phyloP scores from a whole-genome alignment of 2,329 filamentous ascomycete species.

The Rasamsonia emersonii region DNA sequence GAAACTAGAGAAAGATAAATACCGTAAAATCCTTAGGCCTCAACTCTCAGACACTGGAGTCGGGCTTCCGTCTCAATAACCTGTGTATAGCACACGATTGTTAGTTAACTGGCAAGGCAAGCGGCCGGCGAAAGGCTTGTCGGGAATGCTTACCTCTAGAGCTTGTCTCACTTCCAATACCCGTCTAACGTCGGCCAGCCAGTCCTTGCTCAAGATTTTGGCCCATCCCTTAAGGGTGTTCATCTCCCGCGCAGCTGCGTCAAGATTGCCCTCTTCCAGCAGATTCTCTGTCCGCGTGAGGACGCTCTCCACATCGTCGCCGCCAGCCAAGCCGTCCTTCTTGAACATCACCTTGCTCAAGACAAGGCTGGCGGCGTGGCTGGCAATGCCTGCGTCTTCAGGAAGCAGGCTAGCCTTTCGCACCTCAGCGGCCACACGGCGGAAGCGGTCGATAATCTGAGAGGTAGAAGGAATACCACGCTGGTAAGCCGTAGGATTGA shows the following conservation, averaged over 20 bases:
- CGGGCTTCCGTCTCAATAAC: slow-evolving; percentile 85
- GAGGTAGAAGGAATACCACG: slow-evolving; percentile 74
- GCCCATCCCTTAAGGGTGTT: slow-evolving; percentile 90
- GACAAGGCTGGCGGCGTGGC: slow-evolving; percentile 81
- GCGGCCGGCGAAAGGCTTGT: neutral
- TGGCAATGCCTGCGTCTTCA: slow-evolving; percentile 87
- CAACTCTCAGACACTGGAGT: slow-evolving; percentile 76
- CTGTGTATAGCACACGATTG: slow-evolving; percentile 45
- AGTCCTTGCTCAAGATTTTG: slow-evolving; percentile 88
- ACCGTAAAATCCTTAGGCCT: slow-evolving; percentile 38
- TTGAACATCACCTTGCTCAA: slow-evolving; percentile 94
- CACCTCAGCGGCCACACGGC: slow-evolving; percentile 82
- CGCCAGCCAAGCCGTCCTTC: slow-evolving; percentile 76
- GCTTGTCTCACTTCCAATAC: slow-evolving; percentile 94
- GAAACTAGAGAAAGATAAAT: slow-evolving; percentile 14
- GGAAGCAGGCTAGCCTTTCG: slow-evolving; percentile 89
- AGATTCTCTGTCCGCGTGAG: slow-evolving; percentile 80
- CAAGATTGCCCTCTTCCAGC: slow-evolving; percentile 86
- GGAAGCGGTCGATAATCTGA: slow-evolving; percentile 91
- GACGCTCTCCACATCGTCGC: slow-evolving; percentile 88
- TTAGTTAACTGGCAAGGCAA: neutral
- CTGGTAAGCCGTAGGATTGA: slow-evolving; percentile 90
- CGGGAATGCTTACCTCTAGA: slow-evolving; percentile 64
- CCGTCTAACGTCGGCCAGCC: slow-evolving; percentile 82
- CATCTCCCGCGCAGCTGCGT: slow-evolving; percentile 88